Base-by-base conservation (phyloP, 1,139 yeast genomes). In the Debaryomyces coudertii region DNA sequence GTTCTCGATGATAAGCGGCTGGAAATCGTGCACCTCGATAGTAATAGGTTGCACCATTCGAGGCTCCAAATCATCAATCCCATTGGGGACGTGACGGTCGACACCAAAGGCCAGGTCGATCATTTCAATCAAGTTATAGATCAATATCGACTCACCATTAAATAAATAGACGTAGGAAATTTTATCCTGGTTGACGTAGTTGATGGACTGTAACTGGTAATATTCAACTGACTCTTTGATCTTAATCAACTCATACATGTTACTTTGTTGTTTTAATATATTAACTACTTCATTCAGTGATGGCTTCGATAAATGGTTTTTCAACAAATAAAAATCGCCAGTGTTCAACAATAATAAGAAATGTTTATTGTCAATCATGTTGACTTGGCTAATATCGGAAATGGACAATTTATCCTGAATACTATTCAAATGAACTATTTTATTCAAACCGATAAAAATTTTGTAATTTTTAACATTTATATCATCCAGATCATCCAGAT, bases 271-370 rank as follows among this genome's bases (percentile, higher is more conserved):
- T 35, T 47, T 53, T 37, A 57, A 42, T 12, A 53, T 54, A 40
- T 52, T 49, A 24, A 53, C 54, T 9, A 47, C 27, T 7, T 39
- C 42, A 7, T 27, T 25, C 7, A 35, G 20, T 9, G 36, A 22
- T 1, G 53, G 43, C 8, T 15, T 27, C 1, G 36, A 24, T 14
- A 34, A 8, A 39, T 70, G 72, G 46, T 68, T 71, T 38, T 68
- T 71, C 46, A 75, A 59, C 5, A 74, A 52, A 51, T 57, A 71
- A 15, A 74, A 61, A 24, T 73, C 78, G 2, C 80, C 80, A 9
- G 68, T 64, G 33, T 55, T 57, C 31, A 71, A 53, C 38, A 74
- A 54, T 40, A 75, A 65, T 39, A 74, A 50, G 46, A 74, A 71
- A 52, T 73, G 75, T 39, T 60, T 56, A 31, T 61, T 59, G 18